Conservation (phyloP, 768 basidiomycete species). For the Suillus discolor region DNA sequence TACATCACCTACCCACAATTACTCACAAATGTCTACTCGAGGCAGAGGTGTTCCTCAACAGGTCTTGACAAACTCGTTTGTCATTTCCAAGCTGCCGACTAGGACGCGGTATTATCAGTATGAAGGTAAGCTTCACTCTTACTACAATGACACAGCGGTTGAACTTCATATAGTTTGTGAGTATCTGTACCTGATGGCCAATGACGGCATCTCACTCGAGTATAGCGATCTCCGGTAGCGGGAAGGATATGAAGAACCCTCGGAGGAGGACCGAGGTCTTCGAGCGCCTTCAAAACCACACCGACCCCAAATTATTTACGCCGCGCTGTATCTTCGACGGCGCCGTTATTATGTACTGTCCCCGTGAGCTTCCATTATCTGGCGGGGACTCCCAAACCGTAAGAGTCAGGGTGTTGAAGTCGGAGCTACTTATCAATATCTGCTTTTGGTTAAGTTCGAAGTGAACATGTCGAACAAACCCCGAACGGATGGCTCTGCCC, state of each 20-base stretch:
- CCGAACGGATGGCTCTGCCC: conserved; percentile 12
- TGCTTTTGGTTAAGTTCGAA: conserved; percentile 30
- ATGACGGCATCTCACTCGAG: conserved; percentile 6
- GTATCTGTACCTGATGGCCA: conserved; percentile 11
- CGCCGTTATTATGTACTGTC: conserved; percentile 42
- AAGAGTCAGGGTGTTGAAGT: conserved; percentile 11
- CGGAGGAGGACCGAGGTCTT: conserved; percentile 33
- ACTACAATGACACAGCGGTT: conserved; percentile 12
- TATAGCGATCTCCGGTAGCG: conserved; percentile 20
- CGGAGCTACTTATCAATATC: not conserved
- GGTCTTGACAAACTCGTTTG: conserved; percentile 38
- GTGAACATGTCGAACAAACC: conserved; percentile 35
- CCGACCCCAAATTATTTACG: conserved; percentile 38
- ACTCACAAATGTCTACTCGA: not conserved
- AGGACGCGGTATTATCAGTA: conserved; percentile 31
- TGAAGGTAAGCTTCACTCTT: conserved; percentile 27
- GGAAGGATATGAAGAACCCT: not conserved
- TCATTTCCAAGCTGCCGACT: conserved; percentile 28
- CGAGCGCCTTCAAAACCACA: conserved; percentile 39
- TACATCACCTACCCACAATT: too few species aligned
- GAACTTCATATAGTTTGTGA: conserved; percentile 27
- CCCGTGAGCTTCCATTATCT: conserved; percentile 29
- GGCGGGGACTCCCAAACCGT: conserved; percentile 34
- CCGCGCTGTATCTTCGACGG: conserved; percentile 52
- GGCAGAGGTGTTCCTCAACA: conserved; percentile 11